A percentile compares a stretch with the other conserved stretches of the same genome.
Conservation (phyloP, 1,284 basidiomycete species). For the Acaromyces ingoldii region DNA sequence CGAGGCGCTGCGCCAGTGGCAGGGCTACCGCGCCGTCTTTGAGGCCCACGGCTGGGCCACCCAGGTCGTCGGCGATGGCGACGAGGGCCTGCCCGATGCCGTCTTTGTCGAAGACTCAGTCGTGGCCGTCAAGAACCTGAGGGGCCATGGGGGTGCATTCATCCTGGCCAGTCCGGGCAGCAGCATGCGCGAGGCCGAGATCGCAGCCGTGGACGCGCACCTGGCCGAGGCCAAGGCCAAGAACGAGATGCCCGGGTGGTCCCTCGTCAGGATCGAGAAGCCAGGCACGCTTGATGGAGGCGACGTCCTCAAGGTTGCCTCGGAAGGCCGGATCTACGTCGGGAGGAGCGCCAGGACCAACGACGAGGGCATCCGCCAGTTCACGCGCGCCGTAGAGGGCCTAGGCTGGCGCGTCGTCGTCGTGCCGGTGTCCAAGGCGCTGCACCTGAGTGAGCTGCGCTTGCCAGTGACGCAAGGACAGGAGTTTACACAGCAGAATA, state of each 20-base stretch:
- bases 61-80: background rate
- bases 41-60: slow-evolving; percentile 11
- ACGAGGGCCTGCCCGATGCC: slow-evolving; percentile 11
- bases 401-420: slow-evolving; percentile 9
- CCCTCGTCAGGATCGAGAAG: slow-evolving; percentile 3
- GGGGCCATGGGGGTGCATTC: background rate
- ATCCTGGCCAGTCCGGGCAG: slow-evolving; percentile 11
- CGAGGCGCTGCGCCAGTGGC: slow-evolving; percentile 13
- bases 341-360: slow-evolving; percentile 13
- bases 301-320: slow-evolving; percentile 17
- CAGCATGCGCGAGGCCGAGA: slow-evolving; percentile 7
- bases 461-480: too few relatives aligned
- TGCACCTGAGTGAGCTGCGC: slow-evolving; percentile 18
- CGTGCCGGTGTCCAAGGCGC: slow-evolving; percentile 17
- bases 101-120: slow-evolving; percentile 23
- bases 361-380: slow-evolving; percentile 12
- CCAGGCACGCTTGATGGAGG: slow-evolving; percentile 22
- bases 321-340: slow-evolving; percentile 12
- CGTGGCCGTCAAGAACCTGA: slow-evolving; percentile 6
- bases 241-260: background rate
- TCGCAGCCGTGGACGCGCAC: background rate
- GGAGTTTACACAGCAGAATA: background rate
- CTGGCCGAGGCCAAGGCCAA: background rate
- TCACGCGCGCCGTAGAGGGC: background rate
- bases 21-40: slow-evolving; percentile 10